Conservation (phyloP, 768 basidiomycete genomes). For the Collybiopsis confluens region DNA sequence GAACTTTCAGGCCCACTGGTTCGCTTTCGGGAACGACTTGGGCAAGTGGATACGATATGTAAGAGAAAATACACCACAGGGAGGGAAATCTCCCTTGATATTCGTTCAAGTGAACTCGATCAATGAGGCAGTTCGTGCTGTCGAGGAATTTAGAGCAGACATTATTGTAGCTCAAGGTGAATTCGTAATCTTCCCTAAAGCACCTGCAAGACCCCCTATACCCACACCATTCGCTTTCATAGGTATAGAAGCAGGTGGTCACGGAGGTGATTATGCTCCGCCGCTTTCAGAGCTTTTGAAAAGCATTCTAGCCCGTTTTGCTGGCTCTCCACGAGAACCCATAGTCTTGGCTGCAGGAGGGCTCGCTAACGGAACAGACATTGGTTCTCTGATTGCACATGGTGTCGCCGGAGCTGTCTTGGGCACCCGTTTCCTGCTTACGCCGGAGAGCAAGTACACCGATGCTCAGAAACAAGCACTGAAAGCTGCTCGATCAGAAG, state of each 20-base stretch:
- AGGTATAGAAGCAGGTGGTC: slow-evolving; percentile 83
- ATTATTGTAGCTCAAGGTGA: slow-evolving; percentile 79
- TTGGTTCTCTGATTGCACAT: slow-evolving; percentile 60
- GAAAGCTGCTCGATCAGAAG: slow-evolving; percentile 36
- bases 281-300: slow-evolving; percentile 61
- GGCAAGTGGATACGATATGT: slow-evolving; percentile 58
- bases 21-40: slow-evolving; percentile 63
- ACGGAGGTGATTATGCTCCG: slow-evolving; percentile 53
- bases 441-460: slow-evolving; percentile 60
- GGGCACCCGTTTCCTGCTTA: slow-evolving; percentile 74
- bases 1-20: slow-evolving; percentile 65
- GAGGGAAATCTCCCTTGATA: slow-evolving; percentile 45
- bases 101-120: slow-evolving; percentile 64
- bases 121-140: slow-evolving; percentile 54
- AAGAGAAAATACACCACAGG: slow-evolving; percentile 46
- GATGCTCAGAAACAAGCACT: slow-evolving; percentile 51
- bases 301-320: slow-evolving; percentile 41
- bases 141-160: slow-evolving; percentile 68
- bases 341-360: slow-evolving; percentile 76
- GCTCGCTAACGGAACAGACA: slow-evolving; percentile 55
- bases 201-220: not conserved
- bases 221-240: slow-evolving; percentile 1
- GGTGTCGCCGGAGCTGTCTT: slow-evolving; percentile 67
- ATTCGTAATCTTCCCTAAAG: not conserved
- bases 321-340: slow-evolving; percentile 30